Evolutionary conservation across 257 asterid genomes (phyloP), one percentile per base, ranked within the genome.

Genomic region (Datura wrightii): DNA sequence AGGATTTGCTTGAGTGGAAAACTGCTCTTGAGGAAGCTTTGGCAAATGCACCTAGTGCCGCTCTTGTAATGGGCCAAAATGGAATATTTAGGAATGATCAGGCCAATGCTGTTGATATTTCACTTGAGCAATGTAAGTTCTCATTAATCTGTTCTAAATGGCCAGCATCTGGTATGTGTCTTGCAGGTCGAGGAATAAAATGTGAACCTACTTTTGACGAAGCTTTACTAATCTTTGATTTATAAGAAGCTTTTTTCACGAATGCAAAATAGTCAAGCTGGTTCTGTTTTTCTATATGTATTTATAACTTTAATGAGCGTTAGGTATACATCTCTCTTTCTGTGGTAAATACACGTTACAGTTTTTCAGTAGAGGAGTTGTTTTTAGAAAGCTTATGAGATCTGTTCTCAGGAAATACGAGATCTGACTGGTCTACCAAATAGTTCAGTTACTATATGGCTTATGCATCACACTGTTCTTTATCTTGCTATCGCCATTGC

Each of bases 1-100:
- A 97, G 89, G 99, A 97, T 90, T 89, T 97, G 89, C 89, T 88
- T 52, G 98, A 94, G 92, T 97, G 99, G 99, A 97, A 92, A 90
- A 84, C 82, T 85, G 99, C 99, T 82, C 99, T 97, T 84, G 99
- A 97, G 88, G 98, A 95, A 90, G 99, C 99, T 83, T 91, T 97
- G 79, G 82, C 92, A 87, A 89, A 90, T 93, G 97, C 99, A 80
- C 99, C 98, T 74, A 92, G 83, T 84, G 95, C 98, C 59, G 91
- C 98, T 84, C 88, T 79, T 85, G 95, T 87, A 50, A 67, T 86
- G 86, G 98, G 96, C 71, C 98, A 93, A 91, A 97, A 95, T 88
- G 96, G 99, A 81, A 79, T 90, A 82, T 82, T 92, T 86, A 93
- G 89, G 92, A 92, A 93, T 9, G 98, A 95, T 84, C 98, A 95